These are phyloP conservation scores for Podila clonocystis DNA, from an alignment of 192 early-diverging fungal genomes.

Conservation along the genomic window DNA sequence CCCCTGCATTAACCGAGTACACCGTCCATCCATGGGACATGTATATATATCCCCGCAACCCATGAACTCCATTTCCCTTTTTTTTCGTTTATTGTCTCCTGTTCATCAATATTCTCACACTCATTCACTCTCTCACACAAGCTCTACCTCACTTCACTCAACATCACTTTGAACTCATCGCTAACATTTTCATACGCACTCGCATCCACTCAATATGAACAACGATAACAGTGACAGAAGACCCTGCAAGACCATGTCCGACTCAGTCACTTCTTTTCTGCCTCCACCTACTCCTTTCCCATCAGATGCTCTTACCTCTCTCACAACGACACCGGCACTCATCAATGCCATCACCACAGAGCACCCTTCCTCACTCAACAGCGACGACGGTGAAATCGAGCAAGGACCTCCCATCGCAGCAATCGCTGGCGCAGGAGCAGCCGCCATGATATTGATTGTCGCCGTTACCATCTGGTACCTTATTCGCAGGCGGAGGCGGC, in stretches of 20 bases:
- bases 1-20: not conserved
- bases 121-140: not conserved
- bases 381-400: not conserved
- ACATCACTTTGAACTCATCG: not conserved
- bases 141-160: too few species aligned
- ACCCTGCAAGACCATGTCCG: not conserved
- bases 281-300: not conserved
- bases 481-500: conserved; percentile 18
- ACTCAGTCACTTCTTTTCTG: not conserved
- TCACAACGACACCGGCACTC: not conserved
- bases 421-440: conserved; percentile 17
- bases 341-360: not conserved
- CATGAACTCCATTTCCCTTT: conserved; percentile 1
- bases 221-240: not conserved
- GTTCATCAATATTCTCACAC: not conserved
- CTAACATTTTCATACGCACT: too few species aligned
- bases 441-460: conserved; percentile 15
- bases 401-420: not conserved
- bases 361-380: not conserved
- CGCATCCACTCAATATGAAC: not conserved
- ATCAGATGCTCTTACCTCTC: not conserved
- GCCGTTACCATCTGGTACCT: conserved; percentile 7
- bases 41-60: not conserved
- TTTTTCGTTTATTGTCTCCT: not conserved
- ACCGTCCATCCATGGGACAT: not conserved